Percentiles rank a stretch among this genome's conserved stretches.
Conservation (phyloP, 495 filamentous ascomycete genomes). For the Podospora conica region DNA sequence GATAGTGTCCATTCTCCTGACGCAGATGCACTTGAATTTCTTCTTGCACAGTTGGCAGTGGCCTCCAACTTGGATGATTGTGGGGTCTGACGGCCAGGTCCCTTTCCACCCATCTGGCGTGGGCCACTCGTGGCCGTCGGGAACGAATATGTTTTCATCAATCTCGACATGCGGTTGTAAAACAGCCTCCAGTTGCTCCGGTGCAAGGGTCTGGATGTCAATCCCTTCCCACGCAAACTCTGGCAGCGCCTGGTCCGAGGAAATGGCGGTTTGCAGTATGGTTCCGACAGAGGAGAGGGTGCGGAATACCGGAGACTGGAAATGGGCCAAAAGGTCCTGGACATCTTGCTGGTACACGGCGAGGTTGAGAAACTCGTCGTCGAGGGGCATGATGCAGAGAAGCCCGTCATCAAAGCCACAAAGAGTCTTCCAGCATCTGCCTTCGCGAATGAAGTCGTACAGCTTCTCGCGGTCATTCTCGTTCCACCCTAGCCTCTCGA, state of each 20-base stretch:
- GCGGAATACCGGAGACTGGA: slow-evolving; percentile 19
- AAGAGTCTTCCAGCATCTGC: slow-evolving; percentile 27
- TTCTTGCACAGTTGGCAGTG: slow-evolving; percentile 19
- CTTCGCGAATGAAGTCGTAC: slow-evolving; percentile 26
- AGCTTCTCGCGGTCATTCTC: slow-evolving; percentile 14
- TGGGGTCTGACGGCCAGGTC: slow-evolving; percentile 24
- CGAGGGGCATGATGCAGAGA: slow-evolving; percentile 20
- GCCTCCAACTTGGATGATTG: slow-evolving; percentile 1
- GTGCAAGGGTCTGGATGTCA: slow-evolving; percentile 10
- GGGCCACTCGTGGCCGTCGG: slow-evolving; percentile 9
- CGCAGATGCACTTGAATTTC: slow-evolving; percentile 16
- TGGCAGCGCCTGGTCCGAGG: slow-evolving; percentile 18
- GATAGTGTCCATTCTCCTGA: slow-evolving; percentile 1
- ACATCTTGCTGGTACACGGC: slow-evolving; percentile 21
- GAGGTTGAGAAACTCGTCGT: slow-evolving; percentile 15
- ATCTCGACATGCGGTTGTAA: slow-evolving; percentile 15
- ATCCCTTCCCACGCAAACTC: slow-evolving; percentile 26
- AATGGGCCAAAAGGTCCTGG: not conserved
- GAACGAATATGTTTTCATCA: slow-evolving; percentile 17
- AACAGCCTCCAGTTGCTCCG: slow-evolving; percentile 15
- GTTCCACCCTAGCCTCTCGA: slow-evolving; percentile 20
- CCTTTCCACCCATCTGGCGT: slow-evolving; percentile 18
- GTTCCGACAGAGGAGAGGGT: slow-evolving; percentile 20
- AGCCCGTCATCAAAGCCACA: slow-evolving; percentile 21
- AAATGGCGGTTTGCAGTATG: slow-evolving; percentile 17